phyloP scores from a whole-genome alignment of 345 rosid species.

The Boechera divaricarpa region DNA sequence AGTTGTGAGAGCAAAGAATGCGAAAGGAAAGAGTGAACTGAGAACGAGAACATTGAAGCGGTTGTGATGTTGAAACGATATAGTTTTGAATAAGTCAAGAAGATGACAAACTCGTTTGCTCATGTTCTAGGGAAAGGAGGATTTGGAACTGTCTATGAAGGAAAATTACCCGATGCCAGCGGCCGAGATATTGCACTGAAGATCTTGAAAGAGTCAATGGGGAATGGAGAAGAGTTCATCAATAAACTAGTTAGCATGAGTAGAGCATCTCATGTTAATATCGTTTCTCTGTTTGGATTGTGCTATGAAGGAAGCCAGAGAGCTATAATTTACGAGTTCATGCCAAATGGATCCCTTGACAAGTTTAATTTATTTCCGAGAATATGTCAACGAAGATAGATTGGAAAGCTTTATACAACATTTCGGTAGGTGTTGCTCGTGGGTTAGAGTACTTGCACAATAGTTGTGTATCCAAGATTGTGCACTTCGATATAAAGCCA shows the following conservation, averaged over 20 bases:
- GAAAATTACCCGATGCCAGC: conserved; percentile 32
- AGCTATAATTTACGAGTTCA: conserved; percentile 52
- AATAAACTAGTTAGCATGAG: conserved; percentile 58
- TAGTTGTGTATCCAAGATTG: conserved; percentile 49
- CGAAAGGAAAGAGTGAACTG: neutral
- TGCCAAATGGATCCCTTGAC: conserved; percentile 52
- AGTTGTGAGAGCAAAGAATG: conserved; percentile 22
- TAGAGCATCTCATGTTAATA: conserved; percentile 58
- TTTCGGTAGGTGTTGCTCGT: conserved; percentile 44
- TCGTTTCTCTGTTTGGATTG: conserved; percentile 43
- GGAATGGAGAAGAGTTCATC: conserved; percentile 54
- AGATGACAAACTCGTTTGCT: conserved; percentile 45
- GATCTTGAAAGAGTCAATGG: conserved; percentile 43
- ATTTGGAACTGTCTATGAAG: conserved; percentile 45
- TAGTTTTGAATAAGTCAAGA: conserved; percentile 42
- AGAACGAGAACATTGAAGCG: conserved; percentile 39
- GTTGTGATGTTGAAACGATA: conserved; percentile 41
- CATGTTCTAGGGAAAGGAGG: conserved; percentile 52
- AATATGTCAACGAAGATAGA: conserved; percentile 7
- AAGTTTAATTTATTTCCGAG: conserved; percentile 39
- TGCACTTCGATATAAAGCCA: conserved; percentile 60
- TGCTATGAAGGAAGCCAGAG: conserved; percentile 41
- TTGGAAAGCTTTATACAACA: conserved; percentile 41
- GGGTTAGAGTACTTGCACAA: conserved; percentile 56
- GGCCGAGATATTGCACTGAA: conserved; percentile 52